Conservation (phyloP, 306 rosid genomes). For the Neltuma alba region DNA sequence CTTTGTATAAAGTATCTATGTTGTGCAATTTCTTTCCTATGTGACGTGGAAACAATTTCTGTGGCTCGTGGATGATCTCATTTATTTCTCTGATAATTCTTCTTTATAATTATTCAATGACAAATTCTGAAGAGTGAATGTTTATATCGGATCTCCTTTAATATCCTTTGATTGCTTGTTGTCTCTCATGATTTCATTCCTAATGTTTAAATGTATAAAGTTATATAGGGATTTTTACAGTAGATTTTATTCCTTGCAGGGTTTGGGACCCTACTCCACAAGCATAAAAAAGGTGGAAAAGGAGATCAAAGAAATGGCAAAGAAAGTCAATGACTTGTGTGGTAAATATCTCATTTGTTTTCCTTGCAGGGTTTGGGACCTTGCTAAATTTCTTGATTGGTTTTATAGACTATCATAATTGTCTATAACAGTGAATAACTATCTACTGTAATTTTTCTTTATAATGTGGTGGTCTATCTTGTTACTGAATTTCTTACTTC, state of each 20-base stretch:
- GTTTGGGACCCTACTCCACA: constrained; percentile 76
- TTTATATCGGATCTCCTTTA: not conserved
- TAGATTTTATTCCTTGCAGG: constrained; percentile 48
- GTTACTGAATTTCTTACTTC: not conserved
- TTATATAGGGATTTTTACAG: not conserved
- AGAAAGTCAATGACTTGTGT: constrained; percentile 78
- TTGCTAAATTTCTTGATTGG: constrained; percentile 34
- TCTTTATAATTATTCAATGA: not conserved
- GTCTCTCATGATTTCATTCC: not conserved
- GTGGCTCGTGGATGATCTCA: constrained; percentile 1
- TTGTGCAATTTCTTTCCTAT: not conserved
- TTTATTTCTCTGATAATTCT: not conserved
- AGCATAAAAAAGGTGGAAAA: constrained; percentile 73
- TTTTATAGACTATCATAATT: not conserved
- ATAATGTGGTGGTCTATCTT: not conserved
- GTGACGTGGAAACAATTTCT: not conserved
- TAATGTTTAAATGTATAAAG: not conserved
- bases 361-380: constrained; percentile 75
- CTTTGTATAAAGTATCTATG: not conserved
- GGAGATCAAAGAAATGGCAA: constrained; percentile 82
- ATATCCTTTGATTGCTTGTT: not conserved
- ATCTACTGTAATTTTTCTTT: not conserved
- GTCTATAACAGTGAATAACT: not conserved
- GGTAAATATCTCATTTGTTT: constrained; percentile 48
- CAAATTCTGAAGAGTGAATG: not conserved